Conservation (phyloP, 2,329 filamentous ascomycete genomes). For the Thermochaetoides dissita region DNA sequence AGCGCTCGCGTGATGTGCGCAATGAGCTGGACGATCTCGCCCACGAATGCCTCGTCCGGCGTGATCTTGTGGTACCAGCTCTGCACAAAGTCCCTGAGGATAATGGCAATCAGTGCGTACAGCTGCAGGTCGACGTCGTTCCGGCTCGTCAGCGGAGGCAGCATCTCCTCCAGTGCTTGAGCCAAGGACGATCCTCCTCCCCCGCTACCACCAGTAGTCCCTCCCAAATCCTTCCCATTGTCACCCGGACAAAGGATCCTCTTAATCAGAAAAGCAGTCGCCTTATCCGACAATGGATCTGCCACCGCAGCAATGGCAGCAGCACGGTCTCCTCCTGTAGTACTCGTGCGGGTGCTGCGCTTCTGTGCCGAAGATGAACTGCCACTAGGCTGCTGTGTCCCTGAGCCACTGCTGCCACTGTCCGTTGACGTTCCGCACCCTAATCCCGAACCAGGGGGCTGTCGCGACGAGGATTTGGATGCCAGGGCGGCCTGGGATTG, state of each 20-base stretch:
- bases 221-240: slow-evolving; percentile 27
- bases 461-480: slow-evolving; percentile 1
- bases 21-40: slow-evolving; percentile 78
- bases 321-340: slow-evolving; percentile 4
- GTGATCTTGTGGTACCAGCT: slow-evolving; percentile 91
- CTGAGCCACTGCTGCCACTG: too few relatives aligned
- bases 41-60: slow-evolving; percentile 73
- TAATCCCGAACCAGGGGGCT: too few relatives aligned
- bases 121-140: slow-evolving; percentile 89
- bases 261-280: slow-evolving; percentile 69
- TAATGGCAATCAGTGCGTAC: slow-evolving; percentile 80
- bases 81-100: slow-evolving; percentile 80
- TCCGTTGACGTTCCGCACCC: too few relatives aligned
- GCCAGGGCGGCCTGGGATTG: slow-evolving; percentile 15
- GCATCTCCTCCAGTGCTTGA: slow-evolving; percentile 61
- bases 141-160: slow-evolving; percentile 85
- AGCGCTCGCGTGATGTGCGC: slow-evolving; percentile 81
- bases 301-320: slow-evolving; percentile 9
- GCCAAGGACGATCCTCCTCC: slow-evolving; percentile 20
- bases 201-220: too few relatives aligned
- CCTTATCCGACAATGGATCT: slow-evolving; percentile 57
- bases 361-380: background rate
- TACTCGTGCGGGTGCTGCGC: background rate
- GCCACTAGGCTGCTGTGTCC: too few relatives aligned
- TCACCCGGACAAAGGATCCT: slow-evolving; percentile 65